These are phyloP conservation scores for Adansonia grandidieri DNA, from an alignment of 441 rosid species.

Conservation along the genomic window DNA sequence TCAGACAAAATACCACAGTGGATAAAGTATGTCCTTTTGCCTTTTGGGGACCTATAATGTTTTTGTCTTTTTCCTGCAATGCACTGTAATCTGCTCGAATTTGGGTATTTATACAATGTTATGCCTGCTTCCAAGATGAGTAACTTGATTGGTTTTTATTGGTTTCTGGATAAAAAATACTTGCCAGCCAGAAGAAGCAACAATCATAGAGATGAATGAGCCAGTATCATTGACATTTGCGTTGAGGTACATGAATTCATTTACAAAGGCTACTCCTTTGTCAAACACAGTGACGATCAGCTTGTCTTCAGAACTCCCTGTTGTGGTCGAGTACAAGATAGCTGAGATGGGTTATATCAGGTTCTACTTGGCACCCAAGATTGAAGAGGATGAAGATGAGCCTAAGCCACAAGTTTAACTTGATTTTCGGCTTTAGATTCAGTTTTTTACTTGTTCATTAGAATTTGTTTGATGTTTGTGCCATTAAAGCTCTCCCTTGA, in stretches of 20 bases:
- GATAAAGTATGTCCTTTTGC: slow-evolving; percentile 60
- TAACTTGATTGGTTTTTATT: slow-evolving; percentile 20
- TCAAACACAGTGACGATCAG: slow-evolving; percentile 81
- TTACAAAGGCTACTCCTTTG: slow-evolving; percentile 90
- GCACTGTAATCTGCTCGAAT: neutral
- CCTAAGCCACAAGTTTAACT: slow-evolving; percentile 49
- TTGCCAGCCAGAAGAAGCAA: slow-evolving; percentile 92
- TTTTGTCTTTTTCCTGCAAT: neutral
- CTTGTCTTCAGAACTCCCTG: slow-evolving; percentile 88
- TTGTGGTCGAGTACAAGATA: slow-evolving; percentile 95
- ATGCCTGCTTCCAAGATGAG: neutral
- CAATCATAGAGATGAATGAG: slow-evolving; percentile 83
- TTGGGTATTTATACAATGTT: neutral
- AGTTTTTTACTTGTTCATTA: neutral
- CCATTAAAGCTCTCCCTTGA: neutral
- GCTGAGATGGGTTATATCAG: slow-evolving; percentile 96
- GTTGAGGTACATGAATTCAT: slow-evolving; percentile 93
- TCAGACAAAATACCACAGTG: slow-evolving; percentile 88
- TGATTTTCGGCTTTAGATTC: neutral
- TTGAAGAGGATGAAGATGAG: slow-evolving; percentile 90
- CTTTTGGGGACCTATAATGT: neutral
- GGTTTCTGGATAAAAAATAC: slow-evolving; percentile 8
- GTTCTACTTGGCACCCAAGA: slow-evolving; percentile 91
- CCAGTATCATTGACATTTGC: slow-evolving; percentile 94
- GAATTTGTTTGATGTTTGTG: slow-evolving; percentile 9